Evolutionary conservation across 257 asterid genomes (phyloP).

Genomic region (Solanum gandarillasii): DNA sequence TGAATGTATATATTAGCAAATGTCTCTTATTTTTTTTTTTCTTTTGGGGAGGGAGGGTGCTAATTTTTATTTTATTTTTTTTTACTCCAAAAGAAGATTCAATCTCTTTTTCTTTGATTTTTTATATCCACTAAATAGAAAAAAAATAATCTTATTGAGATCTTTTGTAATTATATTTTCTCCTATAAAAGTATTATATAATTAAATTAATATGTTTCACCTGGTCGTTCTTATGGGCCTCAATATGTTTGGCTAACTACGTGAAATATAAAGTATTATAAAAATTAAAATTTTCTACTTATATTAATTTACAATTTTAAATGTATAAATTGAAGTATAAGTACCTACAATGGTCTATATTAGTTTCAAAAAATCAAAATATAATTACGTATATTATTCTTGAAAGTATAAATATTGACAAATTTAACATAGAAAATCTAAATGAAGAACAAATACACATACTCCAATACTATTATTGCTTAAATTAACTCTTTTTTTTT

Average conservation of each 20-base stretch:
- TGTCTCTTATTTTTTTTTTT: neutral
- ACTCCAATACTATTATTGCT: neutral
- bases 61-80: accelerated
- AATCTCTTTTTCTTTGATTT: neutral
- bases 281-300: neutral
- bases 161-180: neutral
- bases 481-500: too few relatives aligned
- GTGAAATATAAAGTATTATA: neutral
- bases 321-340: neutral
- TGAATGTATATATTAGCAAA: neutral
- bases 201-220: neutral
- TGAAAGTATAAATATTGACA: too few relatives aligned
- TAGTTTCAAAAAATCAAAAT: too few relatives aligned
- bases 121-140: neutral
- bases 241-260: too few relatives aligned
- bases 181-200: neutral
- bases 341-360: neutral
- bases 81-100: too few relatives aligned
- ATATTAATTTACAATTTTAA: neutral
- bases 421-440: too few relatives aligned
- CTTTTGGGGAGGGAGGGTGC: neutral
- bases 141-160: neutral
- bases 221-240: too few relatives aligned
- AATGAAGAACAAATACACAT: neutral
- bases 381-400: too few relatives aligned